Conservation (phyloP, 495 filamentous ascomycete species). For the Aspergillus baeticus region DNA sequence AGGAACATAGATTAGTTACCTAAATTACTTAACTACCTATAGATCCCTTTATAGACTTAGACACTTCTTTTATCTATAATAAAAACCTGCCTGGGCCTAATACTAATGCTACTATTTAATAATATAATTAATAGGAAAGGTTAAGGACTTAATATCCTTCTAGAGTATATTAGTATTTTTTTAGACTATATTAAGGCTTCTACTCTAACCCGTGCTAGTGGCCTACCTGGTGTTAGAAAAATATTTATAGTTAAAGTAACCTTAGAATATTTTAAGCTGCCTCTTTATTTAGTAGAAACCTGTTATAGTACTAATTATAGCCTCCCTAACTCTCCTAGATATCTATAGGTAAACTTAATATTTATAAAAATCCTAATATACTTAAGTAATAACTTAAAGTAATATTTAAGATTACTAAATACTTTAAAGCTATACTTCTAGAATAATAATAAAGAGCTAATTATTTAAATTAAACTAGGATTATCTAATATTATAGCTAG, state of each 20-base stretch:
- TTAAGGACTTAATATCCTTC: background rate
- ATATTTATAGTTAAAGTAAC: background rate
- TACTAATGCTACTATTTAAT: background rate
- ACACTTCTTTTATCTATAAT: background rate
- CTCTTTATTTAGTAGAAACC: background rate
- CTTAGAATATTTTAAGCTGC: background rate
- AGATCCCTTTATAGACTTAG: background rate
- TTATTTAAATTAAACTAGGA: no score
- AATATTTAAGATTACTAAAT: conserved; percentile 27
- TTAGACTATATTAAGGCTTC: background rate
- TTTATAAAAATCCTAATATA: conserved; percentile 18
- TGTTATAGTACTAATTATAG: background rate
- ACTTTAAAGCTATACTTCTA: conserved; percentile 35
- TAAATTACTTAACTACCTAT: background rate
- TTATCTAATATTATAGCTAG: no score
- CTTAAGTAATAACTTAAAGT: conserved; percentile 22
- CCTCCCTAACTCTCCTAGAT: conserved; percentile 15
- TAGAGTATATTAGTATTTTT: background rate
- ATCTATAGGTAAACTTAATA: conserved; percentile 20
- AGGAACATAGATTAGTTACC: background rate
- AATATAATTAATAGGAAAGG: background rate
- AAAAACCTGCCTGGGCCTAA: background rate
- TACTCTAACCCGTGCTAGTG: background rate
- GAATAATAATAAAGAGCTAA: no score
- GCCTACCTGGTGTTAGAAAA: background rate